Base-by-base conservation (phyloP, 345 rosid genomes). In the Geranium brycei region DNA sequence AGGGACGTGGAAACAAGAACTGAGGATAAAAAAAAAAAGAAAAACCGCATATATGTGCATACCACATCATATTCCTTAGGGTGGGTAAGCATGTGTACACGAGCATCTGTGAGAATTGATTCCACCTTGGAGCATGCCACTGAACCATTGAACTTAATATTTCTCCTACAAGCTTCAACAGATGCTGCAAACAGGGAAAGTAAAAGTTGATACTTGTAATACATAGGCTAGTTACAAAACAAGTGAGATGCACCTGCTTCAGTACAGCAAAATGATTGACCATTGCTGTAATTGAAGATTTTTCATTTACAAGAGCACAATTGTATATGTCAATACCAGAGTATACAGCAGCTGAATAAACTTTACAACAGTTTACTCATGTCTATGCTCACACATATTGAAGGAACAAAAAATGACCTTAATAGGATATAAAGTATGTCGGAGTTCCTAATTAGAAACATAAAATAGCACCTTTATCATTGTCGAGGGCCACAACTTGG, bases 1-100 rank as follows among this genome's bases (percentile, higher is more conserved):
- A 47, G 14, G 53, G 13, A n/a, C 53, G 28, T 23, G 28, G 28
- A 23, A 23, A 23, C 28, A 23, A 23, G 28, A 23, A 23, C 28
- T 23, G 28, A 23, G 28, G 1, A 23, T 23, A 0, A 23, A 23
- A 23, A 23, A 23, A 23, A 23, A 8, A 11, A 6, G 53, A 47
- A 8, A 47, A 47, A 6, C 13, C 7, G 15, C 13, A 8, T 13
- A 47, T 47, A 11, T 47, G 51, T 5, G 30, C 75, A 68, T 87
- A 95, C 99, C 91, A 85, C 87, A 72, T 95, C 99, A 75, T 79
- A 95, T 76, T 95, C 97, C 78, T 91, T 95, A 58, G 92, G 93
- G 73, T 95, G 86, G 57, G 91, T 80, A 62, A 95, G 95, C 97
- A 95, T 95, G 70, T 82, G 82, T 17, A 91, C 91, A 76, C 97